Conservation (phyloP, 148 eudicot genomes). For the Persicaria tinctoria region DNA sequence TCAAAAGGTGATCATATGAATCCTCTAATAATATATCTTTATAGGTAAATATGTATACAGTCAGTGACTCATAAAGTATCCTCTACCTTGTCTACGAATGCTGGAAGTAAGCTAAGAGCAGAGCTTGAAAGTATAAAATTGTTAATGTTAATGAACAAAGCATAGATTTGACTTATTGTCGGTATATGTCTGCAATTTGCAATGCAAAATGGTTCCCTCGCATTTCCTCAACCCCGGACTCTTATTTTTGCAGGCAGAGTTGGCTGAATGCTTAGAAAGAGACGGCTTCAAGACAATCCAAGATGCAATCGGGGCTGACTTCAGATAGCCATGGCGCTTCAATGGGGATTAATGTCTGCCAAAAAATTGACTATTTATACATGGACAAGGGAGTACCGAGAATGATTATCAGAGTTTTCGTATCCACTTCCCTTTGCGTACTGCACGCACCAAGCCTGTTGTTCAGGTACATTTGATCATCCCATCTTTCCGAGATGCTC, state of each 20-base stretch:
- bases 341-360: background rate
- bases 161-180: no score
- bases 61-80: no score
- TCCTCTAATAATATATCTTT: no score
- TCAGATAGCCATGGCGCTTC: slow-evolving; percentile 23
- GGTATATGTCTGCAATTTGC: no score
- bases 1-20: no score
- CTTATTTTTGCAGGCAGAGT: slow-evolving; percentile 50
- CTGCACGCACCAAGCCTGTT: background rate
- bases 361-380: slow-evolving; percentile 4
- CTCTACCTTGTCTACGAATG: no score
- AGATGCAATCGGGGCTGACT: slow-evolving; percentile 97
- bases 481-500: background rate
- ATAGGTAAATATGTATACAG: no score
- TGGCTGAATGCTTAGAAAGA: slow-evolving; percentile 83
- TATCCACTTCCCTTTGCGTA: background rate
- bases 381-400: slow-evolving; percentile 4
- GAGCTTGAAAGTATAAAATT: no score
- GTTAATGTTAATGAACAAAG: no score
- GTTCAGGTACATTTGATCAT: background rate
- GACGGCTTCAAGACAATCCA: slow-evolving; percentile 85
- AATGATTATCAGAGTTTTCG: background rate
- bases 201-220: background rate
- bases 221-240: background rate
- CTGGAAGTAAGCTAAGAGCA: no score